Conservation (phyloP, 345 rosid species). For the Camelina laxa region DNA sequence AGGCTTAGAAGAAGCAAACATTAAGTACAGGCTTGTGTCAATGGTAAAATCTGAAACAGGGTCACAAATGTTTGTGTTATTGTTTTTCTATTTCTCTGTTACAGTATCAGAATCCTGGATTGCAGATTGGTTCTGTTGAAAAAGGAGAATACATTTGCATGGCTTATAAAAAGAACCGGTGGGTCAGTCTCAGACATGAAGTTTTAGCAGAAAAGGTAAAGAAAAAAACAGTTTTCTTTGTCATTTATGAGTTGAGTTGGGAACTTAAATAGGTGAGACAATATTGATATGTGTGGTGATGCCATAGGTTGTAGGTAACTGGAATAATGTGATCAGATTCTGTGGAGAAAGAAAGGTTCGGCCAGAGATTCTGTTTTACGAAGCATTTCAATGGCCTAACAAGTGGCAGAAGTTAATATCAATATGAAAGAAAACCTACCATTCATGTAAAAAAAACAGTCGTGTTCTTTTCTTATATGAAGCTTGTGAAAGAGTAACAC, state of each 20-base stretch:
- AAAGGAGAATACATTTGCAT: conserved; percentile 26
- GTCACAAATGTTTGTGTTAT: conserved; percentile 2
- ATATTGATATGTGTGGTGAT: conserved; percentile 5
- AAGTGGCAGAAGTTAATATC: not conserved
- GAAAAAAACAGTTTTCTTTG: not conserved
- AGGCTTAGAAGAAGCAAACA: conserved; percentile 25
- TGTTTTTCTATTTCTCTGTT: not conserved
- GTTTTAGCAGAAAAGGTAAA: conserved; percentile 27
- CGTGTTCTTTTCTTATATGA: not conserved
- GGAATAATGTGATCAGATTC: conserved; percentile 29
- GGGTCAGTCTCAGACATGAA: conserved; percentile 37
- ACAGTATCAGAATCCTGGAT: not conserved
- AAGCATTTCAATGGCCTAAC: conserved; percentile 13
- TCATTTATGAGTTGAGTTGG: conserved; percentile 5
- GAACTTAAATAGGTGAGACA: not conserved
- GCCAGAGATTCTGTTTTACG: conserved; percentile 40
- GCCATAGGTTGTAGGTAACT: conserved; percentile 30
- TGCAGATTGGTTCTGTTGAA: conserved; percentile 39
- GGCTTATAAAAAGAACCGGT: conserved; percentile 29
- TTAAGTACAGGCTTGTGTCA: conserved; percentile 37
- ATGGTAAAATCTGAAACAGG: conserved; percentile 34
- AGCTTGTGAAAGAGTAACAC: not conserved
- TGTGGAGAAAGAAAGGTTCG: conserved; percentile 35
- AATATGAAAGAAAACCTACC: not conserved
- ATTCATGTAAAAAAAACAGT: not conserved